A percentile compares a stretch with the other conserved stretches of the same genome.
Evolutionary conservation across 345 rosid genomes (phyloP).

Genomic region (Camelina laxa): DNA sequence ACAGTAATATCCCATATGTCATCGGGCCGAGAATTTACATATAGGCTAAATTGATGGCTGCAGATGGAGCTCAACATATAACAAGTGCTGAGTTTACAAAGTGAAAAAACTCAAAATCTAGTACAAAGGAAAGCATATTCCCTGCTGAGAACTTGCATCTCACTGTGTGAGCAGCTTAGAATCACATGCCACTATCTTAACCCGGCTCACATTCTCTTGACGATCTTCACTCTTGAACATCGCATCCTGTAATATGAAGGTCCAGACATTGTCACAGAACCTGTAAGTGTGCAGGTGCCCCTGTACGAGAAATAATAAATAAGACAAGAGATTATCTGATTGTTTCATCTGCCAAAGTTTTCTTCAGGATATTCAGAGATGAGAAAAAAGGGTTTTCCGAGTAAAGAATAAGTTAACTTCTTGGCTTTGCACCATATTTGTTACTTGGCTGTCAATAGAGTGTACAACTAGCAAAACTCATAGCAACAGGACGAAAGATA

Average conservation of each 20-base stretch:
- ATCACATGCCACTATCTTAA: constrained; percentile 97
- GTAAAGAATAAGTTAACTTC: background rate
- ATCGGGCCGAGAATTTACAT: constrained; percentile 31
- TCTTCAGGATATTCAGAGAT: background rate
- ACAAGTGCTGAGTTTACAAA: constrained; percentile 41
- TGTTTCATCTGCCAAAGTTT: constrained; percentile 3
- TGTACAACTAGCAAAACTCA: background rate
- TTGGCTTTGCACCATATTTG: constrained; percentile 1
- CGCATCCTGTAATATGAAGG: constrained; percentile 87
- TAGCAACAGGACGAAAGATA: background rate
- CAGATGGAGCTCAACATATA: constrained; percentile 38
- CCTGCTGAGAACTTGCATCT: constrained; percentile 34
- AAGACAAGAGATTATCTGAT: constrained; percentile 11
- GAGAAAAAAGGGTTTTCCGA: background rate
- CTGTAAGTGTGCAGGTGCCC: constrained; percentile 99
- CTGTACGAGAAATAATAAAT: constrained; percentile 46
- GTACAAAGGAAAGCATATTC: constrained; percentile 33
- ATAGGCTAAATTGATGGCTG: constrained; percentile 43
- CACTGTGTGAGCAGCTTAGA: constrained; percentile 88
- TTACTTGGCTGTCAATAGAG: background rate
- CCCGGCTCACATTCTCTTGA: constrained; percentile 69
- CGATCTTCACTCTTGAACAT: constrained; percentile 69
- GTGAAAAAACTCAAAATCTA: constrained; percentile 42
- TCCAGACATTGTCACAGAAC: constrained; percentile 99
- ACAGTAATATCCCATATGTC: constrained; percentile 28